Percentiles rank a stretch among this genome's conserved stretches.
These are phyloP conservation scores for Boletellus sp. DNA, from an alignment of 768 basidiomycete species.

Conservation along the genomic window DNA sequence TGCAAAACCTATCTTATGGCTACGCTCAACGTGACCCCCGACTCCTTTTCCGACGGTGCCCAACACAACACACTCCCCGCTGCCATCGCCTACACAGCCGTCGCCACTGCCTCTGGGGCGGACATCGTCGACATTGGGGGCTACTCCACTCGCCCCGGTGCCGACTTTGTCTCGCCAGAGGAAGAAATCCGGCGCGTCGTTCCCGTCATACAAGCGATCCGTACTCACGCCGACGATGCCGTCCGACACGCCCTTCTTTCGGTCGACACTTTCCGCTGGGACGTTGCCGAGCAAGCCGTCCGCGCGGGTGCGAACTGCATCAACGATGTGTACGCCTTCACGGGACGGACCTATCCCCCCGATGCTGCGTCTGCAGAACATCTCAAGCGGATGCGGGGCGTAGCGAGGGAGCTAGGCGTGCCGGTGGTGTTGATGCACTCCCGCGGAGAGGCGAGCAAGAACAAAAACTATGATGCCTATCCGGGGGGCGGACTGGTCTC, in stretches of 20 bases:
- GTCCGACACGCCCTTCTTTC: slow-evolving; percentile 21
- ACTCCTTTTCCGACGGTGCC: slow-evolving; percentile 93
- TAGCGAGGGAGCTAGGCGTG: slow-evolving; percentile 60
- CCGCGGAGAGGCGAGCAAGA: slow-evolving; percentile 71
- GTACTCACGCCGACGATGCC: slow-evolving; percentile 26
- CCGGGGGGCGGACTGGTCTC: slow-evolving; percentile 47
- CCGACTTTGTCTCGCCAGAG: slow-evolving; percentile 56
- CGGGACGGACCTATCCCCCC: slow-evolving; percentile 55
- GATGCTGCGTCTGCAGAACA: slow-evolving; percentile 34
- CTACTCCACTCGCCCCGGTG: slow-evolving; percentile 85
- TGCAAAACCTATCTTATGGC: slow-evolving; percentile 77
- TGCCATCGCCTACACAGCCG: slow-evolving; percentile 51
- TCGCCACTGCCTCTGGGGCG: slow-evolving; percentile 54
- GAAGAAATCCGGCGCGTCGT: slow-evolving; percentile 75
- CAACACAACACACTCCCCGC: slow-evolving; percentile 46
- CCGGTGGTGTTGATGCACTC: slow-evolving; percentile 96
- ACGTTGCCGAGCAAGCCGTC: slow-evolving; percentile 42
- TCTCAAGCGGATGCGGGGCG: slow-evolving; percentile 58
- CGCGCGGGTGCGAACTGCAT: slow-evolving; percentile 86
- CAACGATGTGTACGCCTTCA: slow-evolving; percentile 87
- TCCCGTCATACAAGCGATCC: slow-evolving; percentile 63
- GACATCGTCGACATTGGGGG: slow-evolving; percentile 91
- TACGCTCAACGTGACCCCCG: slow-evolving; percentile 89
- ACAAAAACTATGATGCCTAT: slow-evolving; percentile 63
- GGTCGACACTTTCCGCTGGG: slow-evolving; percentile 27